Evolutionary conservation across 495 filamentous ascomycete genomes (phyloP), one percentile per base, ranked within the genome.

Genomic region (Lasiosphaeriaceae sp.): DNA sequence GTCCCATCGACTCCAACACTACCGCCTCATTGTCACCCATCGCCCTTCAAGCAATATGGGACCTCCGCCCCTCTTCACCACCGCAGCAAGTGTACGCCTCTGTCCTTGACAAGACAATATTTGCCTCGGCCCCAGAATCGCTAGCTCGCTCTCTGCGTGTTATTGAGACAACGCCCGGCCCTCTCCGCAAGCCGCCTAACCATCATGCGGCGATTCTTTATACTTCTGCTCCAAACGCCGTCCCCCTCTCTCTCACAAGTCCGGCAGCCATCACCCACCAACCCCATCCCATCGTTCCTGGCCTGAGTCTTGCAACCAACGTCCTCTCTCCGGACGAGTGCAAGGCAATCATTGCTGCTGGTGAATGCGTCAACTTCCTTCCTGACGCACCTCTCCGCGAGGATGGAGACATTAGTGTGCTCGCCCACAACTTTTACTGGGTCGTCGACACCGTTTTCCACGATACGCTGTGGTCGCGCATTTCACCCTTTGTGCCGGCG

Each of bases 371-470:
- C 19, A 69, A 70, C 24, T 80, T 78, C 54, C 68, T 71, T 3
- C 77, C 77, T 16, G 77, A 80, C 54, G 73, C 74, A 0, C 76
- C 76, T 12, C 58, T 78, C 23, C 67, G 70, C 0, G 69, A 70
- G n/a, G 73, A 76, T 53, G 74, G 73, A 29, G 72, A 77, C 34
- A 64, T 63, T 39, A 75, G 72, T 58, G 65, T 79, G 43, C 63
- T 80, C 0, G 77, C 77, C 1, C 77, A 80, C 60, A 80, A 80
- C 57, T 77, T 80, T 49, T 80, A 80, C 65, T 80, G 77, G 76
- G 66, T 80, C 23, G 66, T 76, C 22, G 77, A 80, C 53, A 47
- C 61, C 16, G 52, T 59, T 0, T 79, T 80, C 55, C 63, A 69
- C 55, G 62, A 73, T 21, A 71, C 55, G 16, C 67, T 80, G 6